Evolutionary conservation across 495 filamentous ascomycete species (phyloP).

Genomic region (Podospora fimiseda): DNA sequence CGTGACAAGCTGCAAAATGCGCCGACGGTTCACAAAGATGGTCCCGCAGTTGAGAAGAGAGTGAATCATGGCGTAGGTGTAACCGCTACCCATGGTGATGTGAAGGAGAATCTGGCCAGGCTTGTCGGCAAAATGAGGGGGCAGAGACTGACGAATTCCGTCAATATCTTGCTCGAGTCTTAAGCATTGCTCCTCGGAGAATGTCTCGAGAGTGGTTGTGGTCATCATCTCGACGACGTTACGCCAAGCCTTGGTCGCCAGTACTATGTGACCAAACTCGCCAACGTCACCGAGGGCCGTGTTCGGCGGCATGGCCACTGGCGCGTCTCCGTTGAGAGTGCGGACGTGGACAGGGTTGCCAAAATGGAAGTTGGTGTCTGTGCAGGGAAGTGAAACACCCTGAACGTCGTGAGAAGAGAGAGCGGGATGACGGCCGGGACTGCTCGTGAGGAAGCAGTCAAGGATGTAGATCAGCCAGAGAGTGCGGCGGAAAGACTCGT

Average conservation of each 20-base stretch:
- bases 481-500: slow-evolving; percentile 46
- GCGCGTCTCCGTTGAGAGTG: slow-evolving; percentile 35
- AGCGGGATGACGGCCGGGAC: slow-evolving; percentile 44
- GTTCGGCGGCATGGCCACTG: slow-evolving; percentile 28
- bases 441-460: slow-evolving; percentile 49
- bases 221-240: slow-evolving; percentile 49
- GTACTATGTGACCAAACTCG: slow-evolving; percentile 46
- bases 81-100: slow-evolving; percentile 48
- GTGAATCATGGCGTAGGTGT: slow-evolving; percentile 47
- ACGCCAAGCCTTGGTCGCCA: slow-evolving; percentile 47
- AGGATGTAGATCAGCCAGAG: slow-evolving; percentile 49
- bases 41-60: slow-evolving; percentile 45
- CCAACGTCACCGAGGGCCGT: slow-evolving; percentile 36
- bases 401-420: slow-evolving; percentile 40
- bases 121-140: slow-evolving; percentile 45
- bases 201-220: slow-evolving; percentile 37
- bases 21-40: slow-evolving; percentile 47
- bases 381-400: slow-evolving; percentile 42
- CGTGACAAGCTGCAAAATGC: slow-evolving; percentile 43
- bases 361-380: slow-evolving; percentile 46
- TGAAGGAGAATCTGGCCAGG: slow-evolving; percentile 45
- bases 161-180: slow-evolving; percentile 41
- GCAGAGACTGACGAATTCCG: slow-evolving; percentile 36
- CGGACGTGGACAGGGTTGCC: slow-evolving; percentile 42
- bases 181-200: slow-evolving; percentile 39